Base-by-base conservation (phyloP, 1,284 basidiomycete genomes). In the Naganishia sp. region DNA sequence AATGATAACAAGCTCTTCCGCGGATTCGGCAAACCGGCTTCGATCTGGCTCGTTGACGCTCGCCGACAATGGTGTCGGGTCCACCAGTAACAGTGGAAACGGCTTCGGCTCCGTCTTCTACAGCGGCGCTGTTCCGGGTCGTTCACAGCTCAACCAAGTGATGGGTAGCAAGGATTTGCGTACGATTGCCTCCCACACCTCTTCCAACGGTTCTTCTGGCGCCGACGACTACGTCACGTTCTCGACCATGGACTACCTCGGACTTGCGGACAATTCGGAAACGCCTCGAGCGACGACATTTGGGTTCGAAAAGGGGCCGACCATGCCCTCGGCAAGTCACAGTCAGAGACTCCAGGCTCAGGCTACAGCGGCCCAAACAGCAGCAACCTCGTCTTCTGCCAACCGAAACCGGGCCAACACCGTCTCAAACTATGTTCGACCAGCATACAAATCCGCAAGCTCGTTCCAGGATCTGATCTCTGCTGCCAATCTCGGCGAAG, bases 161-260 rank as follows among this genome's bases (percentile, higher is more conserved):
- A 52, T 76, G 75, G 23, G 75, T 75, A 28, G 9, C 53, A 76
- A 72, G 28, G 69, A 72, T 15, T 58, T 65, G 49, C 58, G 65
- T 18, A 67, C 23, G 60, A 67, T 52, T 25, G 45, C 65, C 21
- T 57, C 58, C 3, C 25, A 58, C 46, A 74, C 71, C 3, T 70
- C 73, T 18, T 71, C 68, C 9, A 72, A 72, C 55, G 90, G 89
- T 35, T 85, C 85, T 68, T 89, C 90, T 73, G 88, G 88, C 23
- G 84, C 82, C 35, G 84, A 84, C 23, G 92, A 94, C 68, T 90
- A 94, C 66, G 90, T 92, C 77, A 90, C 93, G 75, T 90, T 94
- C 57, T 90, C 92, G 74, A 96, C 94, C 31, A 85, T 97, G 69
- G 93, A 94, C 79, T 96, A 96, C 77, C 88, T 97, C 61, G 94